Conservation (phyloP, 495 filamentous ascomycete species). For the Hypoxylon intermedium region DNA sequence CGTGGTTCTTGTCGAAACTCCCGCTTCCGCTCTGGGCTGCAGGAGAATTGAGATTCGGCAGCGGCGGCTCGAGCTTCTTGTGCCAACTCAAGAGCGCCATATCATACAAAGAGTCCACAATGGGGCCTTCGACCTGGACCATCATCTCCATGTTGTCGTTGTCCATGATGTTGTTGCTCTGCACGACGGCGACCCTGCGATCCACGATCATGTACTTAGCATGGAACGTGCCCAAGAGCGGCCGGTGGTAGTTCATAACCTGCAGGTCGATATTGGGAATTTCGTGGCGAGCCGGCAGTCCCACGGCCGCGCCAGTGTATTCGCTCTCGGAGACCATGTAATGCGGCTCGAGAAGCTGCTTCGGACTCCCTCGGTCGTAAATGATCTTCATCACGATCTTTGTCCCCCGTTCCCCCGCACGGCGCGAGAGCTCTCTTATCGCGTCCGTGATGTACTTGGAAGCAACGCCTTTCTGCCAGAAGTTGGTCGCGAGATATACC, state of each 20-base stretch:
- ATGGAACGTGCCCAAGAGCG: constrained; percentile 77
- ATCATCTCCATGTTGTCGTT: constrained; percentile 84
- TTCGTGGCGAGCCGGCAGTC: constrained; percentile 65
- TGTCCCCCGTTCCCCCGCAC: constrained; percentile 64
- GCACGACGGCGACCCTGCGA: constrained; percentile 67
- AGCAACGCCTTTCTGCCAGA: constrained; percentile 73
- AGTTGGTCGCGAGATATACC: constrained; percentile 75
- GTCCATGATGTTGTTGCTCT: constrained; percentile 81
- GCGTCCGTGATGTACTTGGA: constrained; percentile 71
- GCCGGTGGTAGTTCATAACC: constrained; percentile 77
- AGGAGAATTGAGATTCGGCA: constrained; percentile 63
- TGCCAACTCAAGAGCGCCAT: constrained; percentile 75
- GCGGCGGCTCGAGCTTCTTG: constrained; percentile 65
- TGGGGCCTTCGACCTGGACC: constrained; percentile 75
- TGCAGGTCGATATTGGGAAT: constrained; percentile 75
- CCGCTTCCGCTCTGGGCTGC: constrained; percentile 46
- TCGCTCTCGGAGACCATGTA: constrained; percentile 63
- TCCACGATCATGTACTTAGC: constrained; percentile 81
- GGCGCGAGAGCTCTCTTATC: constrained; percentile 68
- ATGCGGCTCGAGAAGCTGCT: constrained; percentile 69
- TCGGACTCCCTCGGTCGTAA: constrained; percentile 73
- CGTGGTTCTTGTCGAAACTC: constrained; percentile 34
- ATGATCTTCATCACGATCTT: constrained; percentile 74
- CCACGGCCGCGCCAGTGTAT: constrained; percentile 63
- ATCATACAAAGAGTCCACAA: constrained; percentile 78